A percentile compares a stretch with the other conserved stretches of the same genome.
Evolutionary conservation across 208 protist genomes (phyloP).

Genomic region (Angomonas ambiguus): DNA sequence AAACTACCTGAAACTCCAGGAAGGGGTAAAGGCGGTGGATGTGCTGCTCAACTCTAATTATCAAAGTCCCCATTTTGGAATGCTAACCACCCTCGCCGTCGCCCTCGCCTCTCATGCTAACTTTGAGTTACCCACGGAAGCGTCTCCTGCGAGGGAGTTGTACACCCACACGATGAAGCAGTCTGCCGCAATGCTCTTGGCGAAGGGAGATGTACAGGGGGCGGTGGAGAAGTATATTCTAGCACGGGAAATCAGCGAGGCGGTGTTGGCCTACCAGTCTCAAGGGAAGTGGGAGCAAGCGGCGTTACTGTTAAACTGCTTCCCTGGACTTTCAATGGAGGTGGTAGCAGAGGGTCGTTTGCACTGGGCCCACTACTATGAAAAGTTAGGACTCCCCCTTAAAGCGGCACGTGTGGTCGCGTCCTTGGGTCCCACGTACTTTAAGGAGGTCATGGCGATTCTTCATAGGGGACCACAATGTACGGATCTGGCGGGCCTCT

Average conservation of each 20-base stretch:
- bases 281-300: slow-evolving; percentile 63
- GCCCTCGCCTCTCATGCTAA: slow-evolving; percentile 37
- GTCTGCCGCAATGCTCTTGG: slow-evolving; percentile 63
- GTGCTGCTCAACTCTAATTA: slow-evolving; percentile 67
- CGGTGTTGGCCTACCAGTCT: slow-evolving; percentile 56
- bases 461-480: slow-evolving; percentile 46
- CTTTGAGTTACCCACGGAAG: neutral
- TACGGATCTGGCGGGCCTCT: slow-evolving; percentile 58
- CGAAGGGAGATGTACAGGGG: slow-evolving; percentile 52
- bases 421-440: slow-evolving; percentile 14
- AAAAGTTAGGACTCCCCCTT: slow-evolving; percentile 41
- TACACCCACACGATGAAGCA: slow-evolving; percentile 42
- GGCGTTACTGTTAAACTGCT: slow-evolving; percentile 31
- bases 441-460: slow-evolving; percentile 31
- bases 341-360: slow-evolving; percentile 22
- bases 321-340: neutral
- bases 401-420: slow-evolving; percentile 45
- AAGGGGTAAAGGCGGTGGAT: slow-evolving; percentile 50
- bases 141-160: slow-evolving; percentile 25
- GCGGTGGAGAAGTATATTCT: slow-evolving; percentile 77
- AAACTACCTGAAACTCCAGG: slow-evolving; percentile 47
- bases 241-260: slow-evolving; percentile 53
- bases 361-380: slow-evolving; percentile 59
- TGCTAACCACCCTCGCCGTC: slow-evolving; percentile 60
- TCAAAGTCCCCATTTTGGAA: slow-evolving; percentile 41